A percentile compares a stretch with the other conserved stretches of the same genome.
Conservation (phyloP, 352 stramenopile genomes). For the Nothophytophthora sp. region DNA sequence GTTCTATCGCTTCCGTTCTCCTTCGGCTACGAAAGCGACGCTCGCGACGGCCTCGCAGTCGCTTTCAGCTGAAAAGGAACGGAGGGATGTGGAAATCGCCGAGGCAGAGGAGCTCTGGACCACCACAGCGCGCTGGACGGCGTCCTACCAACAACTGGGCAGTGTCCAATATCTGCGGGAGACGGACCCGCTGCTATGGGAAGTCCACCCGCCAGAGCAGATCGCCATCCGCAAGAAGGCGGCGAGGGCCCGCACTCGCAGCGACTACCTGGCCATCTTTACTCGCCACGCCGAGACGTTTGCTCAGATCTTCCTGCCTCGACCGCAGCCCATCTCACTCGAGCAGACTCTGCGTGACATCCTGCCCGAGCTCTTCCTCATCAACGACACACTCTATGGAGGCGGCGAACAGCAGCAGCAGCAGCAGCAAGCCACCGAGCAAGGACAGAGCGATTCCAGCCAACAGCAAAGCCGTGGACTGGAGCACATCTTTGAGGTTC, state of each 20-base stretch:
- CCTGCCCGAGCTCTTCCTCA: slow-evolving; percentile 70
- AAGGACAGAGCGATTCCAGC: slow-evolving; percentile 1
- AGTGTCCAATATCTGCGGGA: slow-evolving; percentile 82
- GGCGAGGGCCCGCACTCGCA: slow-evolving; percentile 40
- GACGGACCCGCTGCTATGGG: slow-evolving; percentile 80
- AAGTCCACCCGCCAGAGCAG: slow-evolving; percentile 82
- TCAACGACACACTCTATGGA: slow-evolving; percentile 80
- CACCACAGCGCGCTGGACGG: slow-evolving; percentile 15
- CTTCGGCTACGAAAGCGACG: slow-evolving; percentile 33
- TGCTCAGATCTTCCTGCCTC: slow-evolving; percentile 69
- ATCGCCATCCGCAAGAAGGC: slow-evolving; percentile 73
- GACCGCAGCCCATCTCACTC: slow-evolving; percentile 69
- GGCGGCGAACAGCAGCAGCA: slow-evolving; percentile 50
- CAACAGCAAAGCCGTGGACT: slow-evolving; percentile 52
- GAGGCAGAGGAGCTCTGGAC: slow-evolving; percentile 35
- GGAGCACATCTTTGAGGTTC: slow-evolving; percentile 82
- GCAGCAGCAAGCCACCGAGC: slow-evolving; percentile 12
- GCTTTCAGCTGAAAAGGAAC: slow-evolving; percentile 19
- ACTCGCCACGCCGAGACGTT: slow-evolving; percentile 63
- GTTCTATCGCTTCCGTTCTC: slow-evolving; percentile 65
- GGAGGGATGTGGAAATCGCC: slow-evolving; percentile 21
- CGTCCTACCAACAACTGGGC: slow-evolving; percentile 63
- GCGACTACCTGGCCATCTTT: slow-evolving; percentile 73
- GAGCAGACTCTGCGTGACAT: slow-evolving; percentile 83
- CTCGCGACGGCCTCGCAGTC: slow-evolving; percentile 32